Evolutionary conservation across 768 basidiomycete species (phyloP).

Genomic region (Suillus subalutaceus): DNA sequence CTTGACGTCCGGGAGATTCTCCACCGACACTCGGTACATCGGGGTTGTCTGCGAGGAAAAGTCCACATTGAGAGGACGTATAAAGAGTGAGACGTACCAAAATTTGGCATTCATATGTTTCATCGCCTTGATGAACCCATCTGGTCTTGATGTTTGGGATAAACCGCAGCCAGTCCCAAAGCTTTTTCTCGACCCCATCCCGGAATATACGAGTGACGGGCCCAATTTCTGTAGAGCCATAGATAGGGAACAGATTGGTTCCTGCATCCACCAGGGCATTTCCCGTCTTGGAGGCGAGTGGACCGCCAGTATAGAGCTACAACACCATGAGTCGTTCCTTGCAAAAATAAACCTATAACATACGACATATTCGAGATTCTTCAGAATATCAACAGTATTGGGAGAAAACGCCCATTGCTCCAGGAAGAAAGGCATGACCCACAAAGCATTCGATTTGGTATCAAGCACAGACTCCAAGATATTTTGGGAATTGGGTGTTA

Average conservation of each 20-base stretch:
- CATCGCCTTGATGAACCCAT: constrained; percentile 36
- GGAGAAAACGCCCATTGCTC: constrained; percentile 37
- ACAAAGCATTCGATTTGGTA: constrained; percentile 31
- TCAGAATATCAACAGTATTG: constrained; percentile 27
- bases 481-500: constrained; percentile 42
- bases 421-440: constrained; percentile 42
- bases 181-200: constrained; percentile 16
- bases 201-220: constrained; percentile 9
- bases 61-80: not conserved
- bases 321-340: not conserved
- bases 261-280: constrained; percentile 37
- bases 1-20: constrained; percentile 41
- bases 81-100: constrained; percentile 29
- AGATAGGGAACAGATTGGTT: constrained; percentile 35
- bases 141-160: constrained; percentile 21
- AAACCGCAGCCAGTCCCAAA: constrained; percentile 42
- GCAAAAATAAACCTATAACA: not conserved
- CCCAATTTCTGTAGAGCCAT: constrained; percentile 39
- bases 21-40: constrained; percentile 11
- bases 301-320: constrained; percentile 43
- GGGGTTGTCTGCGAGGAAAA: constrained; percentile 10
- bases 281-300: constrained; percentile 37
- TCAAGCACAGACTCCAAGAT: constrained; percentile 38
- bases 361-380: constrained; percentile 32
- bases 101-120: constrained; percentile 40